Evolutionary conservation across 1,139 yeast genomes (phyloP).

Genomic region (Arxiozyma bovina): DNA sequence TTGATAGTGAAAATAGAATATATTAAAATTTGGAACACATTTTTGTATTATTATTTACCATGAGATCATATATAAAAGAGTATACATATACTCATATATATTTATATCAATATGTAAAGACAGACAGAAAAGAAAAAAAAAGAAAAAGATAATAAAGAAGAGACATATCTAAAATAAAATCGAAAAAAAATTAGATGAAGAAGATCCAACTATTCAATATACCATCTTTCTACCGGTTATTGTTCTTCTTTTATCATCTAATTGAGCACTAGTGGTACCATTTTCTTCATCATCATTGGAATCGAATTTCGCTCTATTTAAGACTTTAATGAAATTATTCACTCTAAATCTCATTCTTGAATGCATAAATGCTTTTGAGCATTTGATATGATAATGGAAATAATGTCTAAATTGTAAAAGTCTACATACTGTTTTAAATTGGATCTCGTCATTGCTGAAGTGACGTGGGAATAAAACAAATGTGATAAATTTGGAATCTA

Average conservation of each 20-base stretch:
- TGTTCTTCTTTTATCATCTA: conserved; percentile 26
- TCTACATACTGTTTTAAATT: conserved; percentile 60
- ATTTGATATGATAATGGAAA: conserved; percentile 96
- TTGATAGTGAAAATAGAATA: not conserved
- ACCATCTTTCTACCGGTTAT: conserved; percentile 32
- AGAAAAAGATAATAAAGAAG: not conserved
- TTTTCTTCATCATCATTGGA: conserved; percentile 47
- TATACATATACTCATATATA: too few relatives aligned
- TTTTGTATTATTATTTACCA: not conserved
- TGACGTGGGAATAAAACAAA: conserved; percentile 61
- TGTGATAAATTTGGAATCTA: conserved; percentile 49
- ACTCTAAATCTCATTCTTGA: conserved; percentile 97
- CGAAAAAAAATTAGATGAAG: not conserved
- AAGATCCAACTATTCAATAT: conserved; percentile 11
- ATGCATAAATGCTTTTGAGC: conserved; percentile 97
- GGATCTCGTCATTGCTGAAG: conserved; percentile 41
- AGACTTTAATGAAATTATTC: conserved; percentile 83
- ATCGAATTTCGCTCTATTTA: conserved; percentile 96
- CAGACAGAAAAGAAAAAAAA: too few relatives aligned
- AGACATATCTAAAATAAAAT: not conserved
- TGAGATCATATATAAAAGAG: not conserved
- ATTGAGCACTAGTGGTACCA: conserved; percentile 1
- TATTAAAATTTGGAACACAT: not conserved
- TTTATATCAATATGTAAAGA: too few relatives aligned
- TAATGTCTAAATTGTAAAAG: conserved; percentile 89